Evolutionary conservation across 495 filamentous ascomycete species (phyloP).

Genomic region (Annulohypoxylon maeteangense): DNA sequence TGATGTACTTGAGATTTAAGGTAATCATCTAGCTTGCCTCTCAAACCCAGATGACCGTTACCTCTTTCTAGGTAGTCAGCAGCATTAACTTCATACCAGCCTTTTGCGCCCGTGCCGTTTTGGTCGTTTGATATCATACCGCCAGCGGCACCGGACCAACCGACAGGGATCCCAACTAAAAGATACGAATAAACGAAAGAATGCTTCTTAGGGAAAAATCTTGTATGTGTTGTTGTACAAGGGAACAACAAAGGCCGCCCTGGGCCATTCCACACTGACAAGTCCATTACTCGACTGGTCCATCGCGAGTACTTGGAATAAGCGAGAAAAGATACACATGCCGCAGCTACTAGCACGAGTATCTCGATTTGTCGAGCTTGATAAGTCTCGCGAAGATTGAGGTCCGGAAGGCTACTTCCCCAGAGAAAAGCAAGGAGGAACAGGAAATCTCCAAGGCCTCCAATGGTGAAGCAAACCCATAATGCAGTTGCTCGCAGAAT

Average conservation of each 20-base stretch:
- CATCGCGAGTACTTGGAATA: slow-evolving; percentile 13
- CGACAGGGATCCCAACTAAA: slow-evolving; percentile 72
- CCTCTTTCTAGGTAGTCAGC: slow-evolving; percentile 69
- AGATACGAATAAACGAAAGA: slow-evolving; percentile 74
- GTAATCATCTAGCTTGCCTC: slow-evolving; percentile 68
- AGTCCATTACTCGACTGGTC: slow-evolving; percentile 10
- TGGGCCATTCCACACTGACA: slow-evolving; percentile 24
- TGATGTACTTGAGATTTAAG: slow-evolving; percentile 60
- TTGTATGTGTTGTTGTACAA: slow-evolving; percentile 68
- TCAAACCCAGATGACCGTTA: slow-evolving; percentile 56
- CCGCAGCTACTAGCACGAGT: background rate
- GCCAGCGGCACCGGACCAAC: slow-evolving; percentile 63
- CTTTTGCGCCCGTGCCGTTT: slow-evolving; percentile 44
- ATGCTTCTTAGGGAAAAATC: slow-evolving; percentile 71
- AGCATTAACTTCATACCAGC: slow-evolving; percentile 69
- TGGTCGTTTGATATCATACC: slow-evolving; percentile 62
- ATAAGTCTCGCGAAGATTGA: background rate
- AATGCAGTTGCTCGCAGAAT: slow-evolving; percentile 27
- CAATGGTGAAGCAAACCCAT: slow-evolving; percentile 27
- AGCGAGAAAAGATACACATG: slow-evolving; percentile 4
- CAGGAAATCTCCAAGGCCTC: slow-evolving; percentile 17
- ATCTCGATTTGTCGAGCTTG: background rate
- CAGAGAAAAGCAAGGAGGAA: slow-evolving; percentile 28
- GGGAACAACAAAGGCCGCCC: slow-evolving; percentile 64
- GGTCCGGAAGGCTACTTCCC: background rate